Evolutionary conservation across 2,329 filamentous ascomycete genomes (phyloP).

Genomic region (Apiospora rasikravindrae): DNA sequence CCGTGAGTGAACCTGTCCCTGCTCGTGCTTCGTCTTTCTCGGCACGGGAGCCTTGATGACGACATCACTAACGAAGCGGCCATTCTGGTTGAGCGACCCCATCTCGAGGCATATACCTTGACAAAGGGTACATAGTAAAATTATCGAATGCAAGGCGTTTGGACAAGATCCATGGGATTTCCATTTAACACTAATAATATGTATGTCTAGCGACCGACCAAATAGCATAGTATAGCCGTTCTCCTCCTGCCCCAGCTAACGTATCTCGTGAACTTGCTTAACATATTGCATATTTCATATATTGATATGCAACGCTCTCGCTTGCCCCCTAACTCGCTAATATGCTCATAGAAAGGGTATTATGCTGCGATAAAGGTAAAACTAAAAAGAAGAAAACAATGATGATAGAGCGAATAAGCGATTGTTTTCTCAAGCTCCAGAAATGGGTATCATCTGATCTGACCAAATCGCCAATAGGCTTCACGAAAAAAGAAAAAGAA

Average conservation of each 20-base stretch:
- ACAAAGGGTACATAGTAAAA: too few relatives aligned
- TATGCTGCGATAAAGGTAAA: not conserved
- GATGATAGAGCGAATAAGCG: not conserved
- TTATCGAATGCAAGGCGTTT: not conserved
- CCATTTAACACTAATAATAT: not conserved
- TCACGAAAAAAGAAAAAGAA: not conserved
- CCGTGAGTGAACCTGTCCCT: too few relatives aligned
- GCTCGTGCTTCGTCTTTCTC: too few relatives aligned
- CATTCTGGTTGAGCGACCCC: too few relatives aligned
- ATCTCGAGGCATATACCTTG: too few relatives aligned
- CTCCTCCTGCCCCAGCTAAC: not conserved
- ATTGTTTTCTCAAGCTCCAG: not conserved
- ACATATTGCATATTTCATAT: not conserved
- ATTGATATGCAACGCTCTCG: not conserved
- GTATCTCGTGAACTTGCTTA: not conserved
- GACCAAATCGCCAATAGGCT: not conserved
- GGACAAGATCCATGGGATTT: not conserved
- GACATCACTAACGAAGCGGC: too few relatives aligned
- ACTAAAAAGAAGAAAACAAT: not conserved
- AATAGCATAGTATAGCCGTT: not conserved
- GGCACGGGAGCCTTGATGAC: too few relatives aligned
- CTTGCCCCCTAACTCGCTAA: not conserved
- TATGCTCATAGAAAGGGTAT: not conserved
- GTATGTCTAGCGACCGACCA: constrained; percentile 2
- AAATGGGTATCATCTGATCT: constrained; percentile 10